A percentile compares a stretch with the other conserved stretches of the same genome.
Conservation (phyloP, 2,329 filamentous ascomycete genomes). For the Cryoendolithus antarcticus region DNA sequence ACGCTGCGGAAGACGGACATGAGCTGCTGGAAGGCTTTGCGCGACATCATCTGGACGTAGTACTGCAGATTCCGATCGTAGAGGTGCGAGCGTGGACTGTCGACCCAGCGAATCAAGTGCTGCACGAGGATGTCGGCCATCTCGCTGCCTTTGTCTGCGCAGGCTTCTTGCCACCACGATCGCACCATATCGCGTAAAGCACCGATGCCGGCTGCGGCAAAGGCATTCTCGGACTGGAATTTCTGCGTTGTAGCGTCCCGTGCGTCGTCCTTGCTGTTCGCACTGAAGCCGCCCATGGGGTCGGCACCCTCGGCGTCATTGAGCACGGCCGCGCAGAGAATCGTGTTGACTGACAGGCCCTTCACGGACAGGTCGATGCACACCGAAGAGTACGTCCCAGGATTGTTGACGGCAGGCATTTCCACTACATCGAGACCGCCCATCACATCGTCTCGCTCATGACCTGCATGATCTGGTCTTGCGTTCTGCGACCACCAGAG, state of each 20-base stretch:
- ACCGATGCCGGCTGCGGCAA: constrained; percentile 78
- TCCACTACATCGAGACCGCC: constrained; percentile 68
- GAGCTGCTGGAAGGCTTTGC: constrained; percentile 90
- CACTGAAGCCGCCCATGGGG: constrained; percentile 72
- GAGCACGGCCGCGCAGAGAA: constrained; percentile 89
- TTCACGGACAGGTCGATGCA: constrained; percentile 91
- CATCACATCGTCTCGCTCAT: constrained; percentile 82
- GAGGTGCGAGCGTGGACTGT: constrained; percentile 82
- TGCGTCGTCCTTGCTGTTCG: constrained; percentile 47
- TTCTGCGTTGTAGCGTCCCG: constrained; percentile 52
- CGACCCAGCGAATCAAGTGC: constrained; percentile 93
- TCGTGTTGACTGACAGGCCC: constrained; percentile 94
- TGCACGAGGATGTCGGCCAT: constrained; percentile 98
- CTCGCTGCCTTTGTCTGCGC: constrained; percentile 55
- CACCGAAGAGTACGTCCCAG: constrained; percentile 87
- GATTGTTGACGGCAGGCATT: constrained; percentile 88
- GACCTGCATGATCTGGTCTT: constrained; percentile 85
- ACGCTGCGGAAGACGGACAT: constrained; percentile 95
- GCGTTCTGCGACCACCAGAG: constrained; percentile 91
- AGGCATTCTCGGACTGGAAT: constrained; percentile 76
- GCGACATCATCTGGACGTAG: constrained; percentile 97
- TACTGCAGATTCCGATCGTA: constrained; percentile 91
- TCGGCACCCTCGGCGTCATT: constrained; percentile 91
- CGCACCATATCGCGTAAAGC: constrained; percentile 98
- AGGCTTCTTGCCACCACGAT: constrained; percentile 89